Evolutionary conservation across 164 flowering plant genomes (phyloP).

Genomic region (Echeveria elegans): DNA sequence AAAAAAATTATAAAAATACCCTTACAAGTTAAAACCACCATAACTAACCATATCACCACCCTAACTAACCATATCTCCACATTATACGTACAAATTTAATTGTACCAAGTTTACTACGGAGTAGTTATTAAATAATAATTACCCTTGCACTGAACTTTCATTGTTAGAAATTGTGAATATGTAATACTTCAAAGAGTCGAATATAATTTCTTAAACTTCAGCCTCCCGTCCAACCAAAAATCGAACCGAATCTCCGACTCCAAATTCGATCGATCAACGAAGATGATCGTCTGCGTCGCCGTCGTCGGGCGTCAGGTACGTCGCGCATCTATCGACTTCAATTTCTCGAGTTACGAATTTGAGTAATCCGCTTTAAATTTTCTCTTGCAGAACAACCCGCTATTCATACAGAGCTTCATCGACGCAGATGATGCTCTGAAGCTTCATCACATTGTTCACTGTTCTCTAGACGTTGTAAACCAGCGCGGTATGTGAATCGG

Average conservation of each 20-base stretch:
- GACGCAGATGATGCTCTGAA: constrained; percentile 92
- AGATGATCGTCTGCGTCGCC: constrained; percentile 85
- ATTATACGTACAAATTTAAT: no score
- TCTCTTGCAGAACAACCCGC: constrained; percentile 70
- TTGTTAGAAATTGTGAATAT: not conserved
- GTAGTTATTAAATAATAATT: no score
- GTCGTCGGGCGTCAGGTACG: constrained; percentile 92
- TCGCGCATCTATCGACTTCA: not conserved
- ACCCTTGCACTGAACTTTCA: no score
- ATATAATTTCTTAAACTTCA: no score
- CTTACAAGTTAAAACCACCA: no score
- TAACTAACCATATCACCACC: no score
- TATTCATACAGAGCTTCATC: constrained; percentile 92
- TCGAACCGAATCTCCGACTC: constrained; percentile 2
- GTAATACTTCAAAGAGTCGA: not conserved
- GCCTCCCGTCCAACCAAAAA: not conserved
- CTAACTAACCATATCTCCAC: no score
- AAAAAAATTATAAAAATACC: no score
- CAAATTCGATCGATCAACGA: constrained; percentile 11
- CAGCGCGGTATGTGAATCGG: constrained; percentile 50
- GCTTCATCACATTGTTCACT: constrained; percentile 94
- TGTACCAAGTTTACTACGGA: no score
- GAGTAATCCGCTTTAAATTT: not conserved
- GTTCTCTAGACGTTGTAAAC: constrained; percentile 92
- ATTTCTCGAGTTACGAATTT: not conserved